A percentile compares a stretch with the other conserved stretches of the same genome.
Conservation (phyloP, 345 rosid species). For the Cardamine chenopodiifolia region DNA sequence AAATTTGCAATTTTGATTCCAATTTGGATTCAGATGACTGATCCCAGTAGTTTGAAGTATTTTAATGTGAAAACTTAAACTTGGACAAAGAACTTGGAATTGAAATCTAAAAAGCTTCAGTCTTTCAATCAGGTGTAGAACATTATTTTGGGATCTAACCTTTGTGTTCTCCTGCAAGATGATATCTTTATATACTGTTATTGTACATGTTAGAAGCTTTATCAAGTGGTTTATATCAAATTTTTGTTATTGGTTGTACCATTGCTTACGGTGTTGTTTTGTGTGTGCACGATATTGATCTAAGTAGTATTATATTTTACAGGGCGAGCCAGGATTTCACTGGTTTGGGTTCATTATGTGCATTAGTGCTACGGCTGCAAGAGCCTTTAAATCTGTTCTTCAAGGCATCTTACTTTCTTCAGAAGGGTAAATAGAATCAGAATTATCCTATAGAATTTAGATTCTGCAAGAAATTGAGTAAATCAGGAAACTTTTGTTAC, state of each 20-base stretch:
- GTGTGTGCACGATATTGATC: constrained; percentile 18
- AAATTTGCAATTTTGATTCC: constrained; percentile 19
- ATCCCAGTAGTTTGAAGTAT: not conserved
- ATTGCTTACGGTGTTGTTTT: not conserved
- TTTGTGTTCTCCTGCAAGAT: constrained; percentile 23
- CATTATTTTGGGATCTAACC: constrained; percentile 23
- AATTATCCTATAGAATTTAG: not conserved
- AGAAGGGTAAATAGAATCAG: constrained; percentile 58
- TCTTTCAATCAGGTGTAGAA: constrained; percentile 31
- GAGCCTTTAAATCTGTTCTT: constrained; percentile 96
- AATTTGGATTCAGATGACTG: not conserved
- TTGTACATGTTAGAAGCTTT: constrained; percentile 7
- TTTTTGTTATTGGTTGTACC: not conserved
- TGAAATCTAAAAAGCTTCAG: constrained; percentile 30
- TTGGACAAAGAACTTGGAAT: not conserved
- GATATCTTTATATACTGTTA: constrained; percentile 10
- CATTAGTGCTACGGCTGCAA: constrained; percentile 90
- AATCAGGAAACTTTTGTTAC: constrained; percentile 30
- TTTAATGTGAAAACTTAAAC: not conserved
- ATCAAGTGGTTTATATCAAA: constrained; percentile 9
- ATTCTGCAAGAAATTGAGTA: constrained; percentile 10
- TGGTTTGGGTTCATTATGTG: constrained; percentile 95
- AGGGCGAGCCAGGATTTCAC: constrained; percentile 98
- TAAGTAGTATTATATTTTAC: not conserved
- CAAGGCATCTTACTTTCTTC: constrained; percentile 95